Base-by-base conservation (phyloP, 2,329 filamentous ascomycete genomes). In the Helicocarpus griseus region DNA sequence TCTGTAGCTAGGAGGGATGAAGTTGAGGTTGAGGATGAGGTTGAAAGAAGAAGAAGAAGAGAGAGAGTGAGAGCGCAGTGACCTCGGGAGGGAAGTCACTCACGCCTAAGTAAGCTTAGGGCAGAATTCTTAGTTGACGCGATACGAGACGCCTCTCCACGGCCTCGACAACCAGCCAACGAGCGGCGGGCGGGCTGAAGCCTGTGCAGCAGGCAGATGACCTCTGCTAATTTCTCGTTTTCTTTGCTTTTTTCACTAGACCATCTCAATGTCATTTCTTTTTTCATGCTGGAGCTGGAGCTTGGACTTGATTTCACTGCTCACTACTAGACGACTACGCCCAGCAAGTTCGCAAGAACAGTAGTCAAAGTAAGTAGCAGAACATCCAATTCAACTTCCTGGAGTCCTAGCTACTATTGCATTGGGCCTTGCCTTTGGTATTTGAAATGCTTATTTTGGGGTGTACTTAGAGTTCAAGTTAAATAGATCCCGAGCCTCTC, bases 151-250 rank as follows among this genome's bases (percentile, higher is more conserved):
- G 8, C 40, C 19, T 22, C 28, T 33, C 29, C 29, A 22, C 17
- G 44, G 17, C 17, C 22, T 17, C 44, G 35, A 22, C 44, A 24
- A 11, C 4, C 43, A 46, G 29, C 28, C 21, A 33, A 3, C 26
- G 17, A 33, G 13, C 40, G n/a, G 9, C 28, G 6, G n/a, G 21
- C 24, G 22, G 41, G 5, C 28, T n/a, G n/a, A 14, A 24, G n/a
- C 26, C 43, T 8, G n/a, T 13, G 9, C 46, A 48, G 17, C 17
- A 7, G 29, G 47, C 47, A 49, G 47, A 49, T 49, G 47, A 49
- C 47, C 47, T 21, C 33, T 35, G 47, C 33, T 26, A 40, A 11
- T 39, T 29, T 29, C 21, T 19, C n/a, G 8, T 5, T 41, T 41
- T 50, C 39, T 31, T 45, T 35, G 19, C 31, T 44, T 44, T 50